Evolutionary conservation across 768 basidiomycete species (phyloP), one percentile per base, ranked within the genome.

Genomic region (Auricularia heimuer): DNA sequence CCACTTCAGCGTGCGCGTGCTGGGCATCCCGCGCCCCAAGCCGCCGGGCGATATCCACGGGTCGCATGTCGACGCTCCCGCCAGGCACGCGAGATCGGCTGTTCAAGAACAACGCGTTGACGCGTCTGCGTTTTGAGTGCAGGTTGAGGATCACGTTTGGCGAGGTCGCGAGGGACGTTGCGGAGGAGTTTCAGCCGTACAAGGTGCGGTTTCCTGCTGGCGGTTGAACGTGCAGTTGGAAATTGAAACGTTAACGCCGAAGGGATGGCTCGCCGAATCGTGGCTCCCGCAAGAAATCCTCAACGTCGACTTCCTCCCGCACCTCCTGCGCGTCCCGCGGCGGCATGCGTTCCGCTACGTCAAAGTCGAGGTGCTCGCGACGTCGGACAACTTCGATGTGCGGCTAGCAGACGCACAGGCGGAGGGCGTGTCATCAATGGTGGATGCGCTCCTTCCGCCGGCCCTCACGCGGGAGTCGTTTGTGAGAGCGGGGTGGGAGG

Each of bases 321-420:
- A 54, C 44, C 2, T 16, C 29, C 29, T 51, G 36, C 4, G 44
- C 18, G 6, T 47, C n/a, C 24, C 42, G 63, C 63, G 42, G 14
- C 21, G 63, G 10, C 45, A 63, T 11, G 63, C 63, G 18, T 63
- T 63, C 24, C 63, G 63, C 24, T 63, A 51, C 44, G 44, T 63
- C 18, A 47, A 54, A 11, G 18, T 63, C 29, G 63, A 63, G 21
- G 63, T 51, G 34, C 18, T 47, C 44, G 63, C 45, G 29, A 63
- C 63, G 6, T 63, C 42, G 8, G 36, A 47, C 36, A 44, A 47
- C 36, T 63, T 63, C 44, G 45, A 44, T 29, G 45, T 63, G 24
- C 14, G 4, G 63, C 29, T 63, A 24, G 24, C 24, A 24, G 44
- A 63, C 11, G 29, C 44, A 29, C 18, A 29, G 8, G 45, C 63